Evolutionary conservation across 2,329 filamentous ascomycete genomes (phyloP).

Genomic region (Akanthomyces dipterigenus): DNA sequence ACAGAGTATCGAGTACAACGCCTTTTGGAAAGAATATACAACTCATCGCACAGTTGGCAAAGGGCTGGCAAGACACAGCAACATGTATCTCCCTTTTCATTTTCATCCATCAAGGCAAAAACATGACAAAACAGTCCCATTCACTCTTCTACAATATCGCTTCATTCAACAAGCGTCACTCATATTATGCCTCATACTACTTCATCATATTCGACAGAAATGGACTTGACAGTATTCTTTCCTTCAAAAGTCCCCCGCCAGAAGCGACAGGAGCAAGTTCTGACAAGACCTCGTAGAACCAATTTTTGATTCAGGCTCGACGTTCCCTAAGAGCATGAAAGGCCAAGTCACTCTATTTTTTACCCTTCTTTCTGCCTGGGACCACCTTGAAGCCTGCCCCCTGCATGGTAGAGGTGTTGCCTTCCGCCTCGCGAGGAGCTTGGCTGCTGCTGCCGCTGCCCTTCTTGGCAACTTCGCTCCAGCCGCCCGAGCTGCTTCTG

Average conservation of each 20-base stretch:
- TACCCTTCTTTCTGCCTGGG: conserved; percentile 84
- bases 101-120: too few relatives aligned
- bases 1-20: neutral
- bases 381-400: conserved; percentile 80
- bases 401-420: conserved; percentile 31
- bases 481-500: conserved; percentile 56
- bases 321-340: conserved; percentile 14
- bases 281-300: neutral
- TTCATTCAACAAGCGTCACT: conserved; percentile 1
- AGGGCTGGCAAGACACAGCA: neutral
- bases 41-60: neutral
- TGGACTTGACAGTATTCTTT: neutral
- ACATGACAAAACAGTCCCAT: neutral
- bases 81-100: neutral
- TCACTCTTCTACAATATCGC: neutral
- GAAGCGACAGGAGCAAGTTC: neutral
- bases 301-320: conserved; percentile 4
- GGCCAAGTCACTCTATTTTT: conserved; percentile 46
- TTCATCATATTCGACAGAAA: conserved; percentile 3
- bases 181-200: neutral
- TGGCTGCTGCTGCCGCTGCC: conserved; percentile 41
- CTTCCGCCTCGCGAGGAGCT: conserved; percentile 30
- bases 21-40: neutral
- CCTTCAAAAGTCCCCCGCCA: too few relatives aligned
- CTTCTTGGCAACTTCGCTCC: conserved; percentile 98